phyloP scores from a whole-genome alignment of 2,329 filamentous ascomycete species.

The Cladosporium halotolerans region DNA sequence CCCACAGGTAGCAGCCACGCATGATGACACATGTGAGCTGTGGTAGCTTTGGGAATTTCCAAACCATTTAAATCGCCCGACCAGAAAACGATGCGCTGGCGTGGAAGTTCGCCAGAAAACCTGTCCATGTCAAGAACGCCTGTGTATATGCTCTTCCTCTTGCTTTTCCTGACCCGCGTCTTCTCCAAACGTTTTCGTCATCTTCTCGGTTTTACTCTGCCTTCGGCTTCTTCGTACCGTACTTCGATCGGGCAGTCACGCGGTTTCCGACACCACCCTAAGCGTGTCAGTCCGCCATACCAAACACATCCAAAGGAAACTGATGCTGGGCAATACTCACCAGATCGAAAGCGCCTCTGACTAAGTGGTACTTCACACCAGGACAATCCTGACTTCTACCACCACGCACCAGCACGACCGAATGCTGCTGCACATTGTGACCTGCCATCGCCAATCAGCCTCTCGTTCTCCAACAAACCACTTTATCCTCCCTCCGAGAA shows the following conservation, averaged over 20 bases:
- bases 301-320: background rate
- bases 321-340: conserved; percentile 48
- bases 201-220: conserved; percentile 43
- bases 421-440: conserved; percentile 98
- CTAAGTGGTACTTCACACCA: conserved; percentile 91
- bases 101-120: too few species aligned
- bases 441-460: conserved; percentile 39
- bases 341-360: conserved; percentile 87
- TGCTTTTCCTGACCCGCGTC: too few species aligned
- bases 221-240: conserved; percentile 98
- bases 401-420: conserved; percentile 90
- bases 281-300: background rate
- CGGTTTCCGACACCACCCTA: conserved; percentile 87
- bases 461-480: background rate
- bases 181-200: too few species aligned
- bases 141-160: too few species aligned
- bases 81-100: too few species aligned
- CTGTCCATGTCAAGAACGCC: too few species aligned
- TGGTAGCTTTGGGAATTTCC: too few species aligned
- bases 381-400: conserved; percentile 95
- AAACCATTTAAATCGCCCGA: too few species aligned
- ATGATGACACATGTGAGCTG: too few species aligned
- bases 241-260: conserved; percentile 84
- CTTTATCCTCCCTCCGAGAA: background rate
- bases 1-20: too few species aligned